phyloP scores from a whole-genome alignment of 176 grass and related monocot species.

The sorghum (Sorghum bicolor) region Sorghum_bicolor_NCBIv3 NC_012874.2:3701501-3702000 shows the following conservation, averaged over 20 bases:
- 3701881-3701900: background rate
- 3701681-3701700: constrained; percentile 71
- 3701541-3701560: background rate
- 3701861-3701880: background rate
- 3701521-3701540: background rate
- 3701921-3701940: background rate
- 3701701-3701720: constrained; percentile 76
- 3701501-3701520: background rate
- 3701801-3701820: background rate
- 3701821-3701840: constrained; percentile 4
- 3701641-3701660: constrained; percentile 91
- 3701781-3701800: background rate
- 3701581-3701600: background rate
- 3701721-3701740: constrained; percentile 94
- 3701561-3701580: background rate
- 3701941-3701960: background rate
- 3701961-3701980: background rate
- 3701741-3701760: constrained; percentile 1
- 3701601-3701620: constrained; percentile 40
- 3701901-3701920: background rate
- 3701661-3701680: constrained; percentile 85
- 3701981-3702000: constrained; percentile 5
- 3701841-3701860: background rate
- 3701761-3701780: background rate
- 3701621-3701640: constrained; percentile 99